Evolutionary conservation across 2,329 filamentous ascomycete species (phyloP).

Genomic region (Aspergillus vadensis): DNA sequence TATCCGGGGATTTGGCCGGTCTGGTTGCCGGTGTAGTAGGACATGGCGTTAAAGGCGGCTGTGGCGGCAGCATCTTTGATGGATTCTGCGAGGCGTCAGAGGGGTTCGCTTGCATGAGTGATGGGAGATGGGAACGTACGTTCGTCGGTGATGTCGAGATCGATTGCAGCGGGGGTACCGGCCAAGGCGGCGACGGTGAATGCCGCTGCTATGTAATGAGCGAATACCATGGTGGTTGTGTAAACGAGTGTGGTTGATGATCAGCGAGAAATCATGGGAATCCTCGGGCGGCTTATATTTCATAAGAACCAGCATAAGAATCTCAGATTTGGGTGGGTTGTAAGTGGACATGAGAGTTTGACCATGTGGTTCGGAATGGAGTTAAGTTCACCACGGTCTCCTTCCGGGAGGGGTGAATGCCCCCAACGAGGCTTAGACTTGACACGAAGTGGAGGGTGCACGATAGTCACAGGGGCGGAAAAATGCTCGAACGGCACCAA

Average conservation of each 20-base stretch:
- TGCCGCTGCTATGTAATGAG: not conserved
- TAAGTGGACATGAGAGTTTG: not conserved
- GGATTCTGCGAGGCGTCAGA: conserved; percentile 27
- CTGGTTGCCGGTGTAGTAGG: conserved; percentile 51
- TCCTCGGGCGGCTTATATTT: not conserved
- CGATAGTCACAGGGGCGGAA: not conserved
- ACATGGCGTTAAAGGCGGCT: conserved; percentile 47
- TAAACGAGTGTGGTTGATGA: not conserved
- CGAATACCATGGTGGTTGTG: not conserved
- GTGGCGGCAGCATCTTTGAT: conserved; percentile 46
- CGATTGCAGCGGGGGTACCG: not conserved
- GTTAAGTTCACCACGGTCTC: not conserved
- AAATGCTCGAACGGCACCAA: not conserved
- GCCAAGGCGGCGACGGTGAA: not conserved
- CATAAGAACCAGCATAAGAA: not conserved
- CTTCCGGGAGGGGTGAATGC: not conserved
- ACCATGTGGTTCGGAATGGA: not conserved
- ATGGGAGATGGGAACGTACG: not conserved
- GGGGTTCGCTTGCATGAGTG: not conserved
- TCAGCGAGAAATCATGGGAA: too few relatives aligned
- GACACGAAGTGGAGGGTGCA: not conserved
- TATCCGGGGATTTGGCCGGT: conserved; percentile 50
- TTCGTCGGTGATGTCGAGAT: conserved; percentile 3
- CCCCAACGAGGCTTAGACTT: not conserved
- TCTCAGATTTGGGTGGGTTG: too few relatives aligned